These are phyloP conservation scores for Cystobasidium onofrii DNA, from an alignment of 768 basidiomycete genomes.

Conservation along the genomic window DNA sequence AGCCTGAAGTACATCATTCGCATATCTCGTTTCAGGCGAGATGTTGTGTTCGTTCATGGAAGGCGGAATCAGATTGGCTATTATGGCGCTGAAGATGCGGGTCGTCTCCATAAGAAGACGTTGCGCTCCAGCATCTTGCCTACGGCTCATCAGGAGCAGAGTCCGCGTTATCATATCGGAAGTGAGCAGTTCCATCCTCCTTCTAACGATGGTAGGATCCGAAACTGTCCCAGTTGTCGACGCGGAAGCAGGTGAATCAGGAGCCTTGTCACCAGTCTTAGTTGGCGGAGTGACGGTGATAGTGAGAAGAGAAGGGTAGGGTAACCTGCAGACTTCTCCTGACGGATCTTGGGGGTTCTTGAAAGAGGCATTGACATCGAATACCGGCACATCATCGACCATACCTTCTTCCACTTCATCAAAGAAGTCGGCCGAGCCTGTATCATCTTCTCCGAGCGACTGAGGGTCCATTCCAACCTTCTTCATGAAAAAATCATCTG, in stretches of 20 bases:
- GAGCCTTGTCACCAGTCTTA: constrained; percentile 37
- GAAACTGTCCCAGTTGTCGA: constrained; percentile 48
- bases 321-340: constrained; percentile 73
- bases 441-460: constrained; percentile 34
- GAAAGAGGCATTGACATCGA: constrained; percentile 53
- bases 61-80: constrained; percentile 67
- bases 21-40: constrained; percentile 28
- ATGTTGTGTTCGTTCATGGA: constrained; percentile 3
- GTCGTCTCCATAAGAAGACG: constrained; percentile 62
- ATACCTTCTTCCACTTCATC: constrained; percentile 56
- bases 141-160: constrained; percentile 78
- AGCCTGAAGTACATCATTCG: constrained; percentile 61
- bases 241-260: background rate
- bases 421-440: constrained; percentile 39
- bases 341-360: constrained; percentile 50
- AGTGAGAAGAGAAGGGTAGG: constrained; percentile 87
- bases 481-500: constrained; percentile 65
- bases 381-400: constrained; percentile 94
- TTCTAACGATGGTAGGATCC: constrained; percentile 80
- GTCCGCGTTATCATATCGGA: constrained; percentile 96
- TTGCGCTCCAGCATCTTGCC: constrained; percentile 82
- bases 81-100: constrained; percentile 62
- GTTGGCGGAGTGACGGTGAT: constrained; percentile 70
- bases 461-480: constrained; percentile 41
- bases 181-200: constrained; percentile 91